Evolutionary conservation across 1,284 basidiomycete genomes (phyloP).

Genomic region (Puccinia horiana): DNA sequence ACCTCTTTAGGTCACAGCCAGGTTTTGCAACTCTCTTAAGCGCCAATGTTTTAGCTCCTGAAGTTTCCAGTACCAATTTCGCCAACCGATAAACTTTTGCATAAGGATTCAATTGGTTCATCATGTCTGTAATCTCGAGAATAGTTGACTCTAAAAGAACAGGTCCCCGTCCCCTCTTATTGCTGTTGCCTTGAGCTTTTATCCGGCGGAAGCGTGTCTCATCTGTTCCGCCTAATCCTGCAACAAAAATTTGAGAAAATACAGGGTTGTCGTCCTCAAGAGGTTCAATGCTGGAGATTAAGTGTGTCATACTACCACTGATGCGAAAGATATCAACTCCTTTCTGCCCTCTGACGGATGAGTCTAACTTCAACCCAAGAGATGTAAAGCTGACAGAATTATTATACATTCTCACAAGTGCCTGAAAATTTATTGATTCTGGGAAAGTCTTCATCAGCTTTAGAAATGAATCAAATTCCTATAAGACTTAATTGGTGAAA

Average conservation of each 20-base stretch:
- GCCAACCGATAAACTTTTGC: neutral
- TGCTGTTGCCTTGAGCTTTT: neutral
- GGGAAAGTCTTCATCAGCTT: too few species aligned
- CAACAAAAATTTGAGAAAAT: slow-evolving; percentile 26
- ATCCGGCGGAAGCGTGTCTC: neutral
- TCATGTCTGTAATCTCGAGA: neutral
- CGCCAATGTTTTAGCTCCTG: neutral
- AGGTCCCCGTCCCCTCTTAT: neutral
- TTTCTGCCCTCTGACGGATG: neutral
- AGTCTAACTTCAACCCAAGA: neutral
- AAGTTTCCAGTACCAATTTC: neutral
- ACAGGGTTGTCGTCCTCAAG: neutral
- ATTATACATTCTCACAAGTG: neutral
- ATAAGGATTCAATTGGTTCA: slow-evolving; percentile 27
- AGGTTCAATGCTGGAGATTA: neutral
- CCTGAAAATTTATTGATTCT: neutral
- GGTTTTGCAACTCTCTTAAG: neutral
- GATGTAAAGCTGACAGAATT: slow-evolving; percentile 10
- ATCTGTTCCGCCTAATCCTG: neutral
- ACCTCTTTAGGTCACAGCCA: neutral
- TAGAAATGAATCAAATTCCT: too few species aligned
- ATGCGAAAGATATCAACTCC: neutral
- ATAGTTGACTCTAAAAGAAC: neutral
- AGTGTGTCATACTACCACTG: neutral
- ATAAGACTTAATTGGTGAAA: too few species aligned